Evolutionary conservation across 768 basidiomycete species (phyloP).

Genomic region (Boletus patriciae): DNA sequence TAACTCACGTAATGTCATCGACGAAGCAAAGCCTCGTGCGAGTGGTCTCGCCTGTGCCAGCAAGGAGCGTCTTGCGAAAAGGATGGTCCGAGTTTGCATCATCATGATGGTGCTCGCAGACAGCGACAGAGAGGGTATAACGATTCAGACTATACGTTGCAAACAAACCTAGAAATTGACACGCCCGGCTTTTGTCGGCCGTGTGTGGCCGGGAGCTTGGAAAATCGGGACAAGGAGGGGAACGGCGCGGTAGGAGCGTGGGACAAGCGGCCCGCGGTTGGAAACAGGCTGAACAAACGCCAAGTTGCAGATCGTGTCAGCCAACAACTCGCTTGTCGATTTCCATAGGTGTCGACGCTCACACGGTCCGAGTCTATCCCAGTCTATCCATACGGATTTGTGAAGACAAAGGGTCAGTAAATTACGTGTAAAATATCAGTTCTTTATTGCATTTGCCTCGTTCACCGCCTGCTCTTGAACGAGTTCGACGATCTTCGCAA

Average conservation of each 20-base stretch:
- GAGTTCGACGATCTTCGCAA: slow-evolving; percentile 60
- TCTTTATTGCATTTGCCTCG: slow-evolving; percentile 3
- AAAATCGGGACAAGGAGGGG: slow-evolving; percentile 8
- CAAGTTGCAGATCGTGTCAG: not conserved
- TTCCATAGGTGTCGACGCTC: not conserved
- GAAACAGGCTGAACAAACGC: not conserved
- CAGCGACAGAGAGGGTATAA: slow-evolving; percentile 14
- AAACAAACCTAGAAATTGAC: slow-evolving; percentile 1
- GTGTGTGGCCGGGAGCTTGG: slow-evolving; percentile 20
- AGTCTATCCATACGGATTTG: not conserved
- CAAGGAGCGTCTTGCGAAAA: slow-evolving; percentile 27
- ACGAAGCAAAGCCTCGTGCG: slow-evolving; percentile 31
- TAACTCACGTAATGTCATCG: slow-evolving; percentile 34
- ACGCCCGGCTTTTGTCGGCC: slow-evolving; percentile 23
- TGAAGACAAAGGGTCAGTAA: not conserved
- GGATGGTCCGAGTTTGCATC: slow-evolving; percentile 25
- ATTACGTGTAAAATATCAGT: slow-evolving; percentile 9
- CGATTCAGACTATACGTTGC: slow-evolving; percentile 3
- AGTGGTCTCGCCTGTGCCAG: slow-evolving; percentile 21
- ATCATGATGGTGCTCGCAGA: slow-evolving; percentile 13
- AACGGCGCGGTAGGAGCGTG: slow-evolving; percentile 27
- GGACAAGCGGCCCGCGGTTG: slow-evolving; percentile 3
- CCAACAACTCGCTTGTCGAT: not conserved
- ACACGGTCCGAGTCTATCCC: not conserved
- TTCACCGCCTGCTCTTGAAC: slow-evolving; percentile 22